A percentile compares a stretch with the other conserved stretches of the same genome.
phyloP scores from a whole-genome alignment of 768 basidiomycete species.

The Agrocybe chaxingu region DNA sequence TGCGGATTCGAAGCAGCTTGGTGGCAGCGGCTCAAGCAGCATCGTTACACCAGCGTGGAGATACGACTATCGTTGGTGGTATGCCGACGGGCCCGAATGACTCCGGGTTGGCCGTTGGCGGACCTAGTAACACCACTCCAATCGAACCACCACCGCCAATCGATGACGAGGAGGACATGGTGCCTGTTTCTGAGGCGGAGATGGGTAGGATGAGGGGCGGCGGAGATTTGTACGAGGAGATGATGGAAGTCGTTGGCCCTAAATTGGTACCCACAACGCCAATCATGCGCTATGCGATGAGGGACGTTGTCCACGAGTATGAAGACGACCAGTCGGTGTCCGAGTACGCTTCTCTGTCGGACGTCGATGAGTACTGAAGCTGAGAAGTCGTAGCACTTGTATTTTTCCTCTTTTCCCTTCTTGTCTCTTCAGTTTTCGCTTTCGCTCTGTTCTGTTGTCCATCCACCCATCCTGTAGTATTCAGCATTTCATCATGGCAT shows the following conservation, averaged over 20 bases:
- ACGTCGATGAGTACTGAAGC: conserved; percentile 67
- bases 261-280: conserved; percentile 75
- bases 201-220: conserved; percentile 33
- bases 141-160: conserved; percentile 26
- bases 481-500: too few relatives aligned
- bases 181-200: conserved; percentile 38
- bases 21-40: not conserved
- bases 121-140: conserved; percentile 1
- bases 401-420: too few relatives aligned
- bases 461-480: too few relatives aligned
- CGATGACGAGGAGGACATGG: conserved; percentile 47
- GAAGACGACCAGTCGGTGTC: conserved; percentile 72
- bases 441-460: too few relatives aligned
- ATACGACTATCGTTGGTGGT: conserved; percentile 1
- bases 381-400: too few relatives aligned
- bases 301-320: conserved; percentile 79
- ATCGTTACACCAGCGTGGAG: not conserved
- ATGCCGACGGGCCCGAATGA: not conserved
- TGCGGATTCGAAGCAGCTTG: conserved; percentile 12
- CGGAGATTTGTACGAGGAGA: conserved; percentile 37
- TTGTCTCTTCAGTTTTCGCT: too few relatives aligned
- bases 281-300: conserved; percentile 83
- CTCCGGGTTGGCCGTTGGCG: not conserved
- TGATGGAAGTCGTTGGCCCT: conserved; percentile 66
- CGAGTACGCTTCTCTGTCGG: conserved; percentile 77